Evolutionary conservation across 1,139 yeast species (phyloP).

Genomic region (Martiniozyma asiatica): DNA sequence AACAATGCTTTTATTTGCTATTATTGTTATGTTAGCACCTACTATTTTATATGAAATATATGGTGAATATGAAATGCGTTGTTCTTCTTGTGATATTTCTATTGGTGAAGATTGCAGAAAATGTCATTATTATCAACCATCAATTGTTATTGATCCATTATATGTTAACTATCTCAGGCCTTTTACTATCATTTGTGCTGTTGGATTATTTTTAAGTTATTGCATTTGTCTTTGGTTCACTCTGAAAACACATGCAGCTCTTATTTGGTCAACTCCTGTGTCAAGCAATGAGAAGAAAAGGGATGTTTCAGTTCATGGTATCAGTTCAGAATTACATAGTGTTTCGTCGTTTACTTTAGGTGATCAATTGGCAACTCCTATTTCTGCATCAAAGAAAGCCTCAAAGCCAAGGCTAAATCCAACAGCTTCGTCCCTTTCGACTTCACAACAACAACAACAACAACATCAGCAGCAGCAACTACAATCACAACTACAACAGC

Average conservation of each 20-base stretch:
- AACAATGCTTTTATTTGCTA: conserved; percentile 85
- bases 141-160: conserved; percentile 48
- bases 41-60: conserved; percentile 82
- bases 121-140: conserved; percentile 75
- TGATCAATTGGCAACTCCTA: no score
- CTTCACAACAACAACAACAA: no score
- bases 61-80: conserved; percentile 74
- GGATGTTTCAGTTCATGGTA: conserved; percentile 6
- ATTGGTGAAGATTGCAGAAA: conserved; percentile 35
- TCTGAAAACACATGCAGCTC: conserved; percentile 87
- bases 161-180: conserved; percentile 65
- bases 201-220: conserved; percentile 72
- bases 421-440: not conserved
- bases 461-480: conserved; percentile 6
- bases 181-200: conserved; percentile 69
- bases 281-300: conserved; percentile 21
- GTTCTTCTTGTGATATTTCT: conserved; percentile 27
- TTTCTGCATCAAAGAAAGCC: conserved; percentile 4
- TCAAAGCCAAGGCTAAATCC: conserved; percentile 3
- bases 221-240: conserved; percentile 90
- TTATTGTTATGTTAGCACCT: conserved; percentile 89
- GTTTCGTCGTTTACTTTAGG: conserved; percentile 18
- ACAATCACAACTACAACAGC: conserved; percentile 10
- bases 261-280: conserved; percentile 78
- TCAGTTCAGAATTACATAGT: conserved; percentile 17